Evolutionary conservation across 2,329 filamentous ascomycete genomes (phyloP), one percentile per base, ranked within the genome.

Genomic region (Xylaria sp.): DNA sequence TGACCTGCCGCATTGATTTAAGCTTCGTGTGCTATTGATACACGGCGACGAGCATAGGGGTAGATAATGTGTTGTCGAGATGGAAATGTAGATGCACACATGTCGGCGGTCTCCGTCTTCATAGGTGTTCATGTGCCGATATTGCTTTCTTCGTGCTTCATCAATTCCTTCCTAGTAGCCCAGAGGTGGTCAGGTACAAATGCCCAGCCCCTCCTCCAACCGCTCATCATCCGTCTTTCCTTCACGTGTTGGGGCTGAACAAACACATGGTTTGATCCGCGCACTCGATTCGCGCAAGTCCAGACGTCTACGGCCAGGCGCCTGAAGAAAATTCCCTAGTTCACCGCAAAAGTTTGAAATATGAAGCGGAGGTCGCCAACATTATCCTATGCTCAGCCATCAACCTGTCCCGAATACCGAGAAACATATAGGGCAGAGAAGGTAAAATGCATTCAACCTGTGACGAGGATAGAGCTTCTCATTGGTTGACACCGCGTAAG

Each of bases 1-100:
- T 28, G 58, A 68, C 63, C 66, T 68, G 63, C 66, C 66, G n/a
- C 10, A 59, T 66, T 65, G 28, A 62, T 31, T 15, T 15, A 66
- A 59, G 42, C 15, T 23, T 58, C 7, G 11, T 49, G 57, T 67
- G 59, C 17, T 2, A 20, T 48, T 58, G 60, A 57, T 67, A 63
- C 59, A 51, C 17, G 28, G 23, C 42, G 38, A 11, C 2, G 42
- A n/a, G 20, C 42, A 10, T 7, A 20, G 7, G 20, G 40, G 38
- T 40, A 36, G 33, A 10, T 13, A 15, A 13, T 13, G 38, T 42
- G 15, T 42, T 42, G 40, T 42, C 15, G 15, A 42, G 40, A 42
- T n/a, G 13, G 38, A n/a, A 7, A 9, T n/a, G 40, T 44, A n/a
- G 28, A 46, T 11, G 53, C 48, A 38, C 33, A 36, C 44, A 33